Evolutionary conservation across 1,139 yeast genomes (phyloP).

Genomic region (Pneumocystis murina): DNA sequence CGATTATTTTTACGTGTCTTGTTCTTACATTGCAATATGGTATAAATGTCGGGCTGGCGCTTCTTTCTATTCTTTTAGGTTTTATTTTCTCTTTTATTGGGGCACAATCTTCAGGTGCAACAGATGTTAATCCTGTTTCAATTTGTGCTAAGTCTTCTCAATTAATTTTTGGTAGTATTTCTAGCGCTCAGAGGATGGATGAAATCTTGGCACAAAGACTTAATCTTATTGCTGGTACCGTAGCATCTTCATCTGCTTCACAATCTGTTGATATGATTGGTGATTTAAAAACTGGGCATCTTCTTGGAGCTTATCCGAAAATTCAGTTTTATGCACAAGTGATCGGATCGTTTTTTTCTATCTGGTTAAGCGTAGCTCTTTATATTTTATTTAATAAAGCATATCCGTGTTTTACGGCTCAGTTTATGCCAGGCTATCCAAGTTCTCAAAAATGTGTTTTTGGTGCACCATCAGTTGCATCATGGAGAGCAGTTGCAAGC

Average conservation of each 20-base stretch:
- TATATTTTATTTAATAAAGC: constrained; percentile 9
- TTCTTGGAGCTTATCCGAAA: constrained; percentile 8
- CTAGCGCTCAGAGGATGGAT: constrained; percentile 8
- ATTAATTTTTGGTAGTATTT: constrained; percentile 9
- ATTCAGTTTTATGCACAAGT: constrained; percentile 11
- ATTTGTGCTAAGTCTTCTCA: constrained; percentile 11
- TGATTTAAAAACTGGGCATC: constrained; percentile 10
- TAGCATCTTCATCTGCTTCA: constrained; percentile 10
- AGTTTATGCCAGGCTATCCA: neutral
- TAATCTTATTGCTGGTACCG: constrained; percentile 10
- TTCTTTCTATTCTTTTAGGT: constrained; percentile 7
- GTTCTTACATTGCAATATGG: constrained; percentile 8
- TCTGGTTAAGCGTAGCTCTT: constrained; percentile 9
- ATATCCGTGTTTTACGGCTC: constrained; percentile 9
- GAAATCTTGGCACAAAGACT: constrained; percentile 4
- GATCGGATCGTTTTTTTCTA: constrained; percentile 7
- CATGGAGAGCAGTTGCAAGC: constrained; percentile 10
- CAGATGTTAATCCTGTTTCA: constrained; percentile 11
- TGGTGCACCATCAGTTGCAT: constrained; percentile 7
- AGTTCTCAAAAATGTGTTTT: constrained; percentile 7
- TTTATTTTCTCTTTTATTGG: constrained; percentile 10
- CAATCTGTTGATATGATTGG: constrained; percentile 12
- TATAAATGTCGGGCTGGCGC: constrained; percentile 7
- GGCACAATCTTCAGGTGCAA: constrained; percentile 11
- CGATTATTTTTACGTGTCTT: constrained; percentile 9